phyloP scores from a whole-genome alignment of 2,329 filamentous ascomycete genomes.

The Alternaria burnsii region DNA sequence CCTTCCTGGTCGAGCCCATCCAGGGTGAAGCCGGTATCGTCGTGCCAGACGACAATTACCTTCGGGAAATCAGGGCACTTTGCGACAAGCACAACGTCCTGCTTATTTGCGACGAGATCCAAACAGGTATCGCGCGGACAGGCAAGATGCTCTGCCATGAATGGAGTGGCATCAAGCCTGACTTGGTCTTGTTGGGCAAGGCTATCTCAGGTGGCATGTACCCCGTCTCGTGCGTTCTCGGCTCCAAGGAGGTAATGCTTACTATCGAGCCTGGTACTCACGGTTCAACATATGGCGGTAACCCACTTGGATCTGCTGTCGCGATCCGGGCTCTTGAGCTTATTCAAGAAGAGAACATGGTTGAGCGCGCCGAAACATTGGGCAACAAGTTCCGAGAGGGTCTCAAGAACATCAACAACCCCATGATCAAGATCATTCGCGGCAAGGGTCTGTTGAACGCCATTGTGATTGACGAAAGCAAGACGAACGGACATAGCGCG shows the following conservation, averaged over 20 bases:
- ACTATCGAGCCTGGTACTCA: slow-evolving; percentile 96
- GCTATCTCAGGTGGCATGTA: slow-evolving; percentile 99
- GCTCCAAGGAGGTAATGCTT: slow-evolving; percentile 90
- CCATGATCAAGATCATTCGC: slow-evolving; percentile 82
- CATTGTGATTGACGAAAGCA: slow-evolving; percentile 91
- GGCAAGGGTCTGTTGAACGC: slow-evolving; percentile 96
- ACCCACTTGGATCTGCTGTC: slow-evolving; percentile 93
- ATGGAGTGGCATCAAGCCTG: slow-evolving; percentile 94
- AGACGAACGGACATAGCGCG: slow-evolving; percentile 83
- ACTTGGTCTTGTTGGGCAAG: slow-evolving; percentile 94
- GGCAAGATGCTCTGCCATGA: slow-evolving; percentile 93
- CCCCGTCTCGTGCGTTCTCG: slow-evolving; percentile 93
- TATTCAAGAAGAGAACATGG: slow-evolving; percentile 89
- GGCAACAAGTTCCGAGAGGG: slow-evolving; percentile 85
- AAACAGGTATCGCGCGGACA: slow-evolving; percentile 95
- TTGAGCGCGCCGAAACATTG: slow-evolving; percentile 80
- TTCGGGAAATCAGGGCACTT: slow-evolving; percentile 78
- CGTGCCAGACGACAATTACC: slow-evolving; percentile 89
- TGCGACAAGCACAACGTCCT: slow-evolving; percentile 97
- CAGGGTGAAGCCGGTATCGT: slow-evolving; percentile 98
- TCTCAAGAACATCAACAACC: slow-evolving; percentile 76
- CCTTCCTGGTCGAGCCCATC: slow-evolving; percentile 94
- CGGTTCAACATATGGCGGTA: slow-evolving; percentile 97
- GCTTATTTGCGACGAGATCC: slow-evolving; percentile 97
- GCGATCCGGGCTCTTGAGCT: slow-evolving; percentile 95